Percentiles rank a stretch among this genome's conserved stretches.
Conservation (phyloP, 768 basidiomycete species). For the Boletus barrowsii region DNA sequence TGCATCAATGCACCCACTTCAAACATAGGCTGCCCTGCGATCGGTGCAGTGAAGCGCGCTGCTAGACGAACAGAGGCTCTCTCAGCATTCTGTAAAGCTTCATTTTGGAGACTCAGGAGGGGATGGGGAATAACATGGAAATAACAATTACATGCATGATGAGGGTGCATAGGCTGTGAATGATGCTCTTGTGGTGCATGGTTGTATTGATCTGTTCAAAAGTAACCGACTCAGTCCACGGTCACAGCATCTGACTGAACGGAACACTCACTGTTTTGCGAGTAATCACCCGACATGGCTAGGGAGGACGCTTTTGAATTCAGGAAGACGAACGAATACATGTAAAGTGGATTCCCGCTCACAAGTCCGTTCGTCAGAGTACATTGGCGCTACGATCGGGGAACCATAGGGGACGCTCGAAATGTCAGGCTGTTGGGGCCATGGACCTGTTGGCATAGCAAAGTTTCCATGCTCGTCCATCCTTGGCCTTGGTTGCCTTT, state of each 20-base stretch:
- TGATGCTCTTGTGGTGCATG: slow-evolving; percentile 35
- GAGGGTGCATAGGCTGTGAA: slow-evolving; percentile 26
- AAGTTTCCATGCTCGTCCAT: slow-evolving; percentile 33
- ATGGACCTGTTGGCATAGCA: slow-evolving; percentile 27
- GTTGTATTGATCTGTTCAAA: slow-evolving; percentile 30
- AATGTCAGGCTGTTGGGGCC: slow-evolving; percentile 34
- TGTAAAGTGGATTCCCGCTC: slow-evolving; percentile 19
- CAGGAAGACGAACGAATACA: slow-evolving; percentile 11
- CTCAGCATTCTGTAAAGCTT: slow-evolving; percentile 53
- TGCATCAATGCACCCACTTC: slow-evolving; percentile 35
- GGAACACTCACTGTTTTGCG: slow-evolving; percentile 40
- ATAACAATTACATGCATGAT: slow-evolving; percentile 33
- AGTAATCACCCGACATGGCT: slow-evolving; percentile 45
- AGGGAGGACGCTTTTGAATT: slow-evolving; percentile 17
- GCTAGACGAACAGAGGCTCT: slow-evolving; percentile 58
- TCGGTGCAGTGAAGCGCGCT: slow-evolving; percentile 44
- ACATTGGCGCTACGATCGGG: slow-evolving; percentile 45
- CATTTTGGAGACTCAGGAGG: slow-evolving; percentile 20
- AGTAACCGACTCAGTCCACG: slow-evolving; percentile 15
- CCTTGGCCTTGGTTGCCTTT: slow-evolving; percentile 27
- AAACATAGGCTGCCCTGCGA: slow-evolving; percentile 29
- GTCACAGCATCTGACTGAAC: slow-evolving; percentile 1
- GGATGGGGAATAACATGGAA: slow-evolving; percentile 17
- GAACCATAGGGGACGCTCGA: slow-evolving; percentile 40
- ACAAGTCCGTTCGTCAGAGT: slow-evolving; percentile 60